Conservation (phyloP, 768 basidiomycete species). For the Termitomyces sp. region DNA sequence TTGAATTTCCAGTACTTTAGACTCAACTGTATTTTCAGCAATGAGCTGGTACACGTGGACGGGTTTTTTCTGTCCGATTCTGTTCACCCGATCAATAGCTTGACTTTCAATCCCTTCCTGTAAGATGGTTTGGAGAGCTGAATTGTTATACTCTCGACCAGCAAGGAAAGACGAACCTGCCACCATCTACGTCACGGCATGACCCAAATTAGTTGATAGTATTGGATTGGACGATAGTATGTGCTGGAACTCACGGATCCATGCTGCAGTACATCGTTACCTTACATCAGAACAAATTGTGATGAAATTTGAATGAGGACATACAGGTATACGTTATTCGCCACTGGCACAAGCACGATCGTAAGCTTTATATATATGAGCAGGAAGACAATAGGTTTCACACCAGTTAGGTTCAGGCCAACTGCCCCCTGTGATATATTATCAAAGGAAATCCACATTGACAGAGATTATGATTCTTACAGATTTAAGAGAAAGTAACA, state of each 20-base stretch:
- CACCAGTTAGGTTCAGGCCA: constrained; percentile 75
- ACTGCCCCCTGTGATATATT: constrained; percentile 55
- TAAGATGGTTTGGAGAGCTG: constrained; percentile 5
- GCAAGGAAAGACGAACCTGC: constrained; percentile 39
- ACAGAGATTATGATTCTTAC: constrained; percentile 20
- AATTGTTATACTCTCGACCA: background rate
- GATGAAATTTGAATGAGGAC: background rate
- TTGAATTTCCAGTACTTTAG: constrained; percentile 85
- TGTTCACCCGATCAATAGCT: constrained; percentile 76
- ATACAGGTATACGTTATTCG: constrained; percentile 80
- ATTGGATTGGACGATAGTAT: background rate
- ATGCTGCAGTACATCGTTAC: constrained; percentile 38
- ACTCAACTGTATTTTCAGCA: constrained; percentile 84
- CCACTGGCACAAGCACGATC: constrained; percentile 34
- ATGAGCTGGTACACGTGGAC: constrained; percentile 89
- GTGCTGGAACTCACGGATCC: constrained; percentile 66
- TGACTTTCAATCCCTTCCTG: constrained; percentile 82
- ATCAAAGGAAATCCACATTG: background rate
- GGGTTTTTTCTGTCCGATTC: constrained; percentile 78
- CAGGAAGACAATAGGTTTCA: background rate
- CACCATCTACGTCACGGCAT: constrained; percentile 54
- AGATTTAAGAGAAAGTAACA: constrained; percentile 84
- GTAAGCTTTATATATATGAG: background rate
- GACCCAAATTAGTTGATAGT: background rate
- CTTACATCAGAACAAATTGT: constrained; percentile 3